Percentiles rank a stretch among this genome's conserved stretches.
Evolutionary conservation across 2,329 filamentous ascomycete species (phyloP).

Genomic region (Penicillium sp.): DNA sequence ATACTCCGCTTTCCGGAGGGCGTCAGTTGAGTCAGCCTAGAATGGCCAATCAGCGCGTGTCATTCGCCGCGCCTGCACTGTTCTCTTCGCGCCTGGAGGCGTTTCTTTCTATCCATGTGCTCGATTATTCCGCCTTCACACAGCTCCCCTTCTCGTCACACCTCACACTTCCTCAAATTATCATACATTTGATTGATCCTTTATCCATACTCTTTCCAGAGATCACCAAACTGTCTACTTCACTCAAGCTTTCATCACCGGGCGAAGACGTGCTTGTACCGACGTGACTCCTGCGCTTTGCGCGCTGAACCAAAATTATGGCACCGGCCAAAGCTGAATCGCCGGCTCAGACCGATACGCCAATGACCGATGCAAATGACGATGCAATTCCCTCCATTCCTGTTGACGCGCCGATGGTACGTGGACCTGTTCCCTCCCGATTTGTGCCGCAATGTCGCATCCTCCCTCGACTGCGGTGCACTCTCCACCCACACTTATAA

Average conservation of each 20-base stretch:
- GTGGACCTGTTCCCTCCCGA: slow-evolving; percentile 14
- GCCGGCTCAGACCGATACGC: slow-evolving; percentile 46
- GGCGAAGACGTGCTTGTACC: slow-evolving; percentile 12
- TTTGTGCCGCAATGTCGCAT: neutral
- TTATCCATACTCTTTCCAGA: neutral
- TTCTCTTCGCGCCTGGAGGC: slow-evolving; percentile 33
- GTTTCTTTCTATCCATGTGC: slow-evolving; percentile 11
- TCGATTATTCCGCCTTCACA: slow-evolving; percentile 10
- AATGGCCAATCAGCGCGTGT: slow-evolving; percentile 38
- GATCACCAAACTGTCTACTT: neutral
- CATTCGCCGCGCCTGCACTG: slow-evolving; percentile 28
- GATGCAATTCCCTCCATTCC: slow-evolving; percentile 36
- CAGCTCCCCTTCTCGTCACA: neutral
- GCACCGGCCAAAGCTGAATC: slow-evolving; percentile 41
- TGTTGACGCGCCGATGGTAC: slow-evolving; percentile 43
- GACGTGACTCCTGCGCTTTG: slow-evolving; percentile 20
- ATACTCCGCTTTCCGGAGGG: slow-evolving; percentile 19
- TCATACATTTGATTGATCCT: neutral
- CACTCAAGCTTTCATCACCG: slow-evolving; percentile 2
- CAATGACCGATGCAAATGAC: slow-evolving; percentile 46
- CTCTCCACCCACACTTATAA: neutral
- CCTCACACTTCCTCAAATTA: neutral
- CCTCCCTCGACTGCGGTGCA: neutral
- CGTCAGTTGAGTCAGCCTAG: slow-evolving; percentile 26
- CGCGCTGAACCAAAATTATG: slow-evolving; percentile 37